These are phyloP conservation scores for Cyberlindnera mycetangii DNA, from an alignment of 805 yeast species.

Conservation along the genomic window DNA sequence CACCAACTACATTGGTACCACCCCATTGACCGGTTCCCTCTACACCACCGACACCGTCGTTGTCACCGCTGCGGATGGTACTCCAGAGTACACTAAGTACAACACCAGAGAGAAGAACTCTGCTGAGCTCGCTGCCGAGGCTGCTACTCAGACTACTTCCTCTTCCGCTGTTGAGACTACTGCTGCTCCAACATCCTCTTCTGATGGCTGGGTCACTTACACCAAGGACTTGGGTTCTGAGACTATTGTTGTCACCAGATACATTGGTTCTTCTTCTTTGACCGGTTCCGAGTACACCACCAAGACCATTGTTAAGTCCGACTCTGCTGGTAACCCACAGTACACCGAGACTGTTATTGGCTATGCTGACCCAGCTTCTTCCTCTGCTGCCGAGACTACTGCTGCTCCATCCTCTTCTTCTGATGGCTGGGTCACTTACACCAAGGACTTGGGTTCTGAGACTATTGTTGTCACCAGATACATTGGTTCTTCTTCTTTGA, in stretches of 20 bases:
- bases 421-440: constrained; percentile 3
- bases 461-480: constrained; percentile 5
- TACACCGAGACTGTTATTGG: background rate
- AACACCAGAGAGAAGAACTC: background rate
- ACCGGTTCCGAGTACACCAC: constrained; percentile 1
- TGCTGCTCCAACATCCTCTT: constrained; percentile 1
- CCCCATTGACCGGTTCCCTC: constrained; percentile 1
- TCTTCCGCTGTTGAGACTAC: background rate
- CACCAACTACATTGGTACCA: constrained; percentile 4
- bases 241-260: constrained; percentile 4
- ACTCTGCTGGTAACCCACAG: background rate
- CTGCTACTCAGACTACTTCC: background rate
- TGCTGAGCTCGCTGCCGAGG: background rate
- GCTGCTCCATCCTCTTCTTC: background rate
- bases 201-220: constrained; percentile 3
- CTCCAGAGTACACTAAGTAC: constrained; percentile 1
- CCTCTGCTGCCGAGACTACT: background rate
- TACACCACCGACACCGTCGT: constrained; percentile 2
- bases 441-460: constrained; percentile 2
- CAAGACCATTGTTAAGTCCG: background rate
- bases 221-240: constrained; percentile 3
- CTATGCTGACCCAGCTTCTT: background rate
- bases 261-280: background rate
- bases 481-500: background rate
- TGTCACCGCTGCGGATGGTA: background rate